phyloP scores from a whole-genome alignment of 306 rosid species.

The Coriaria nepalensis region DNA sequence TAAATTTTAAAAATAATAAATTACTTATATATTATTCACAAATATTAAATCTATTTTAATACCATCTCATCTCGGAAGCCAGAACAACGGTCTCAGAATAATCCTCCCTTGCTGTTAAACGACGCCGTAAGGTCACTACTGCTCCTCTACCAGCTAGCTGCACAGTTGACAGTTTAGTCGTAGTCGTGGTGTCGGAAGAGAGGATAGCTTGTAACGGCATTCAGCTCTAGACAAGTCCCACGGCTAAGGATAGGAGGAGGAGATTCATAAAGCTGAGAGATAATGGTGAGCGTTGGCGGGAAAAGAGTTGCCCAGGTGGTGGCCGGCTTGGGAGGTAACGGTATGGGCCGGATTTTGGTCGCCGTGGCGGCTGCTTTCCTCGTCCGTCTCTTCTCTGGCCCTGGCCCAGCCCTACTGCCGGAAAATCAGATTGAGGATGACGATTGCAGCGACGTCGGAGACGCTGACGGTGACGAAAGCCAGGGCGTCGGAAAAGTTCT shows the following conservation, averaged over 20 bases:
- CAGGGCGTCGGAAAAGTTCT: constrained; percentile 23
- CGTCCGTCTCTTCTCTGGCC: constrained; percentile 58
- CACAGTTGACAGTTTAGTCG: too few species aligned
- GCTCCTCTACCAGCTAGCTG: too few species aligned
- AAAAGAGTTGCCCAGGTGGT: constrained; percentile 41
- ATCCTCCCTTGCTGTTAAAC: neutral
- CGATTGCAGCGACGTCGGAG: constrained; percentile 17
- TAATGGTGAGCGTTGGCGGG: constrained; percentile 52
- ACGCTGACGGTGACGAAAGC: constrained; percentile 13
- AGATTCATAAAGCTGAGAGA: neutral
- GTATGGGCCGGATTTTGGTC: constrained; percentile 52
- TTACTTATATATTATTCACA: too few species aligned
- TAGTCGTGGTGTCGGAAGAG: too few species aligned
- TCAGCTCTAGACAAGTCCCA: neutral
- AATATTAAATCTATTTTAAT: too few species aligned
- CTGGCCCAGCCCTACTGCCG: constrained; percentile 53
- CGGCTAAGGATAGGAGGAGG: too few species aligned
- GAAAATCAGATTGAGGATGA: constrained; percentile 25
- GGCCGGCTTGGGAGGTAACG: constrained; percentile 44
- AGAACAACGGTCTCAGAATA: too few species aligned
- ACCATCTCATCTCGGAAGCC: too few species aligned
- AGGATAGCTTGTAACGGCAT: too few species aligned
- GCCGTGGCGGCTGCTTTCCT: constrained; percentile 58
- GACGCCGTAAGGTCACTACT: too few species aligned
- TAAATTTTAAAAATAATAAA: too few species aligned